Percentiles rank a stretch among this genome's conserved stretches.
Evolutionary conservation across 2,329 filamentous ascomycete species (phyloP).

Genomic region (Cyphellophora attinorum): DNA sequence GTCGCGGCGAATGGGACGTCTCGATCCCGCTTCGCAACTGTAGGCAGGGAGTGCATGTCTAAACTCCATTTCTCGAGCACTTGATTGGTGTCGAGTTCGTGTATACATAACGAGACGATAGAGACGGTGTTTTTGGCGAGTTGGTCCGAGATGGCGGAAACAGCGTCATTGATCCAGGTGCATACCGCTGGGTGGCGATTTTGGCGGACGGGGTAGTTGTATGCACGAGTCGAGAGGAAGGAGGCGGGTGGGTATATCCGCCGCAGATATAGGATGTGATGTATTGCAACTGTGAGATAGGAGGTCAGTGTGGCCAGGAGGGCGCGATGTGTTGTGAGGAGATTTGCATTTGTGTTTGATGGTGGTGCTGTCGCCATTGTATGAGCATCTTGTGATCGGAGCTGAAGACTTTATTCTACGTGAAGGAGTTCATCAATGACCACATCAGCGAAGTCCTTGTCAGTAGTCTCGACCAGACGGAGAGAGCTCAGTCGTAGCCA

Average conservation of each 20-base stretch:
- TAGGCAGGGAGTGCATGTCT: conserved; percentile 48
- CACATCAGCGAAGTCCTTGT: too few species aligned
- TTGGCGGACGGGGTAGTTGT: conserved; percentile 76
- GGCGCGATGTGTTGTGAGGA: conserved; percentile 30
- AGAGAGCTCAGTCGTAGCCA: too few species aligned
- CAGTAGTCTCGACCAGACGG: too few species aligned
- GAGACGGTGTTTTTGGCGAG: conserved; percentile 52
- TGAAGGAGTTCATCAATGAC: too few species aligned
- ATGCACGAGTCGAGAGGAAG: conserved; percentile 70
- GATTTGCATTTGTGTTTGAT: conserved; percentile 24
- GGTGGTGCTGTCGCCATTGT: conserved; percentile 11
- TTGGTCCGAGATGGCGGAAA: conserved; percentile 61
- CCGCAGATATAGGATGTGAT: conserved; percentile 79
- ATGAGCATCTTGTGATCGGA: too few species aligned
- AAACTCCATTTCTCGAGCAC: conserved; percentile 53
- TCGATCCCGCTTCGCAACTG: conserved; percentile 33
- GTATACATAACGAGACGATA: conserved; percentile 48
- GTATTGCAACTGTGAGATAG: conserved; percentile 73
- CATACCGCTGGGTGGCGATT: conserved; percentile 79
- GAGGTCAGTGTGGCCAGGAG: conserved; percentile 53
- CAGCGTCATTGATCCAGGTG: conserved; percentile 73
- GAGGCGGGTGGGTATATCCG: conserved; percentile 66
- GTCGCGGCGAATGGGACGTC: conserved; percentile 37
- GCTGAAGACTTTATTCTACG: too few species aligned
- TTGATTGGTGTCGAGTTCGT: conserved; percentile 38